A percentile compares a stretch with the other conserved stretches of the same genome.
These are phyloP conservation scores for Plasmodium knowlesi DNA, from an alignment of 169 alveolate genomes.

Conservation along the genomic window DNA sequence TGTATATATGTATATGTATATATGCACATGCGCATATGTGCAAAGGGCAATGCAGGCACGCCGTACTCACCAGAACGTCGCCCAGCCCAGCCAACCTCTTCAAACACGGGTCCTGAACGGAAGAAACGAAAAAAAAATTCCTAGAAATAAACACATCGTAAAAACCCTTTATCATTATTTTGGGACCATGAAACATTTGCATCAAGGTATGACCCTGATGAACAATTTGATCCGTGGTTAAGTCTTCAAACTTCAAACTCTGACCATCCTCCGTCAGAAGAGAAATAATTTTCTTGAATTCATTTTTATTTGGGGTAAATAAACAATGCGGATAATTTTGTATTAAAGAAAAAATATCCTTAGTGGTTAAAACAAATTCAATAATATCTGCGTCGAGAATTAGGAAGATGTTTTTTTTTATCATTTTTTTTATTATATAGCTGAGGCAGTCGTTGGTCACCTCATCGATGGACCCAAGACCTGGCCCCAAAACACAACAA, in stretches of 20 bases:
- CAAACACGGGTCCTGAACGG: constrained; percentile 5
- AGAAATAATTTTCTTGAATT: constrained; percentile 31
- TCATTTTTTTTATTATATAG: constrained; percentile 9
- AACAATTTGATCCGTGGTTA: not conserved
- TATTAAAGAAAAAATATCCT: not conserved
- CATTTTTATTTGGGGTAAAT: constrained; percentile 65
- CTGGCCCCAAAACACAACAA: constrained; percentile 92
- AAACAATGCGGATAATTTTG: constrained; percentile 36
- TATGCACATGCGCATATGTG: not conserved
- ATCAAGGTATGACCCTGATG: constrained; percentile 11
- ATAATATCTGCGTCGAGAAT: constrained; percentile 61
- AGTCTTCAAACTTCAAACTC: constrained; percentile 2
- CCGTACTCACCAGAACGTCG: constrained; percentile 10
- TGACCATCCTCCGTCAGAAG: not conserved
- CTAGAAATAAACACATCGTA: constrained; percentile 30
- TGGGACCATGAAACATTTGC: constrained; percentile 24
- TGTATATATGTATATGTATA: not conserved
- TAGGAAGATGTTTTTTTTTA: constrained; percentile 37
- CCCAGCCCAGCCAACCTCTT: constrained; percentile 53
- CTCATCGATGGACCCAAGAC: constrained; percentile 89
- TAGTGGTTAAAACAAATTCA: constrained; percentile 23
- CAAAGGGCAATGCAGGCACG: not conserved
- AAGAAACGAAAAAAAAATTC: constrained; percentile 41
- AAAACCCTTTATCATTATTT: constrained; percentile 40
- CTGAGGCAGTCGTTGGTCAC: constrained; percentile 28